Percentiles rank a stretch among this genome's conserved stretches.
Evolutionary conservation across 805 yeast genomes (phyloP).

Genomic region (Lachancea lanzarotensis): DNA sequence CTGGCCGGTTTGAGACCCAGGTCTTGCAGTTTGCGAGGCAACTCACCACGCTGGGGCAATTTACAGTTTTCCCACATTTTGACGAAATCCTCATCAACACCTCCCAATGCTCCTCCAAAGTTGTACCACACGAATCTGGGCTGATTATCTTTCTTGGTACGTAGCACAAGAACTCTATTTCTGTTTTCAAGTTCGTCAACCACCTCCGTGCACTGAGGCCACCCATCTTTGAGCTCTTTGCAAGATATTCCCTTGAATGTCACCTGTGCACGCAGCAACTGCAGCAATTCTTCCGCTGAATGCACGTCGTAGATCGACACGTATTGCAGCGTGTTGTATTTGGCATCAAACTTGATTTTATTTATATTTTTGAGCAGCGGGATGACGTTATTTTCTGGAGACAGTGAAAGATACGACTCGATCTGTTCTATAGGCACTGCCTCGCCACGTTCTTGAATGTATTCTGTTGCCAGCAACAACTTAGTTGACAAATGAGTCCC

Average conservation of each 20-base stretch:
- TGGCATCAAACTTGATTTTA: slow-evolving; percentile 62
- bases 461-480: slow-evolving; percentile 85
- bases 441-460: slow-evolving; percentile 60
- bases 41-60: slow-evolving; percentile 74
- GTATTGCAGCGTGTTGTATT: slow-evolving; percentile 66
- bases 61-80: slow-evolving; percentile 72
- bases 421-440: slow-evolving; percentile 65
- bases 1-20: slow-evolving; percentile 94
- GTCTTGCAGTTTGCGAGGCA: slow-evolving; percentile 70
- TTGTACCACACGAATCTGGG: slow-evolving; percentile 94
- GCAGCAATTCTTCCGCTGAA: slow-evolving; percentile 67
- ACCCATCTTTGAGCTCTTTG: slow-evolving; percentile 69
- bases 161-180: slow-evolving; percentile 69
- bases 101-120: slow-evolving; percentile 58
- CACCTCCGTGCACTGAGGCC: slow-evolving; percentile 83
- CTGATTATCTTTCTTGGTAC: slow-evolving; percentile 87
- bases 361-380: slow-evolving; percentile 70
- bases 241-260: slow-evolving; percentile 86
- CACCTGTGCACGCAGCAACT: slow-evolving; percentile 68
- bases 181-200: slow-evolving; percentile 73
- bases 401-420: slow-evolving; percentile 53
- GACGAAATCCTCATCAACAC: slow-evolving; percentile 74
- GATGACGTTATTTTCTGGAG: slow-evolving; percentile 56
- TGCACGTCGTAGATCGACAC: slow-evolving; percentile 85
- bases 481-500: slow-evolving; percentile 69